These are phyloP conservation scores for Diaporthe sp. DNA, from an alignment of 2,329 filamentous ascomycete species.

Conservation along the genomic window DNA sequence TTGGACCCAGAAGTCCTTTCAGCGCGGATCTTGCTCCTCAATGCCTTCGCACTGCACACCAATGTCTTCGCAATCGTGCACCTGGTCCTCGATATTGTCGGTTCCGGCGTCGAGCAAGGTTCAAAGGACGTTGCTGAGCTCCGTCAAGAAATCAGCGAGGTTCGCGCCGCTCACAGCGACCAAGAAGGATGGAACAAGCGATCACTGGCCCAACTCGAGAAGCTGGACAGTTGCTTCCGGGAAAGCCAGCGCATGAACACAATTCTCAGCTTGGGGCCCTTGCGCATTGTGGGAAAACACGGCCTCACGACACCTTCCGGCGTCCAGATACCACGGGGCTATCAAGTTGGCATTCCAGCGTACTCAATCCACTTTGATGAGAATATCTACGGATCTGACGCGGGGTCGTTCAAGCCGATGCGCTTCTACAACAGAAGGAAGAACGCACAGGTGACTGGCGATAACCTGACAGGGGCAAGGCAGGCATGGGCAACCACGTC, in stretches of 20 bases:
- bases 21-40: constrained; percentile 34
- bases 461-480: constrained; percentile 41
- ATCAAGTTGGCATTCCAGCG: constrained; percentile 53
- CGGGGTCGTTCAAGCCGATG: constrained; percentile 52
- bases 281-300: constrained; percentile 50
- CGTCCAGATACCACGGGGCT: constrained; percentile 49
- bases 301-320: constrained; percentile 51
- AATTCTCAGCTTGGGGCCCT: constrained; percentile 52
- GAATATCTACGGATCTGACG: constrained; percentile 47
- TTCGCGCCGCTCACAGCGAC: constrained; percentile 26
- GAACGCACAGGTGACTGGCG: constrained; percentile 6
- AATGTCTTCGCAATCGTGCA: constrained; percentile 35
- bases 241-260: constrained; percentile 56
- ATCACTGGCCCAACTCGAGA: constrained; percentile 51
- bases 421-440: constrained; percentile 45
- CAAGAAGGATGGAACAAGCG: constrained; percentile 50
- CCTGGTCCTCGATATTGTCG: constrained; percentile 35
- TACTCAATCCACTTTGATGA: constrained; percentile 51
- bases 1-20: constrained; percentile 32
- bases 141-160: constrained; percentile 32
- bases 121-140: constrained; percentile 23
- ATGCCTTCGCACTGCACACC: constrained; percentile 35
- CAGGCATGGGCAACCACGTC: constrained; percentile 47
- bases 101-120: constrained; percentile 26
- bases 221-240: constrained; percentile 55